phyloP scores from a whole-genome alignment of 495 filamentous ascomycete species.

The Penicillium ochrochloron region DNA sequence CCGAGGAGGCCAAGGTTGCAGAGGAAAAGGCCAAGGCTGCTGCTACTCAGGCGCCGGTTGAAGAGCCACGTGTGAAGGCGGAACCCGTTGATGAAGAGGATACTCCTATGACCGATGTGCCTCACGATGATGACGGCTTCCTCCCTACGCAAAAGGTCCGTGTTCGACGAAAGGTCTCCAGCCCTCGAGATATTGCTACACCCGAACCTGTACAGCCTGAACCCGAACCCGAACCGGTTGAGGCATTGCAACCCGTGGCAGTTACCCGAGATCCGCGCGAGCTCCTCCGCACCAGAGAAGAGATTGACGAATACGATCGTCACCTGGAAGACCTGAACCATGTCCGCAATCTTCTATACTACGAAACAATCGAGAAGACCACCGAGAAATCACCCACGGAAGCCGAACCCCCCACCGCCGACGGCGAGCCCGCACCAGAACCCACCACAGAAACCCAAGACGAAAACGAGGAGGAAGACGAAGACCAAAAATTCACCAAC shows the following conservation, averaged over 20 bases:
- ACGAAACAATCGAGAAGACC: constrained; percentile 28
- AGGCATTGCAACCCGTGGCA: constrained; percentile 8
- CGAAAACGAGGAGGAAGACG: constrained; percentile 15
- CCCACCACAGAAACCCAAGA: constrained; percentile 13
- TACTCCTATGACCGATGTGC: constrained; percentile 41
- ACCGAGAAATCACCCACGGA: constrained; percentile 23
- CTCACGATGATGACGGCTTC: constrained; percentile 44
- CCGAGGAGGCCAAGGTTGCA: constrained; percentile 27
- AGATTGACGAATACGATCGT: constrained; percentile 52
- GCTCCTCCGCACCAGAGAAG: constrained; percentile 49
- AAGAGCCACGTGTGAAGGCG: constrained; percentile 42
- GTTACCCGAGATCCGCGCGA: constrained; percentile 38
- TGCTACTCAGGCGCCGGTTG: constrained; percentile 25
- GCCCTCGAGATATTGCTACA: constrained; percentile 21
- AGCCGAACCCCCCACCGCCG: constrained; percentile 15
- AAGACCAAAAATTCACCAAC: constrained; percentile 28
- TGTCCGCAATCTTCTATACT: constrained; percentile 41
- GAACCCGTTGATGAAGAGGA: constrained; percentile 54
- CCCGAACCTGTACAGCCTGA: constrained; percentile 10
- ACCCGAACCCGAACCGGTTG: constrained; percentile 3
- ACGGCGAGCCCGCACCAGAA: constrained; percentile 18
- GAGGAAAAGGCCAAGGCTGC: constrained; percentile 22
- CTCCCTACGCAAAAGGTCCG: constrained; percentile 46
- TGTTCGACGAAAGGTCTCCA: constrained; percentile 42
- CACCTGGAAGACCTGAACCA: constrained; percentile 46